Conservation (phyloP, 192 early-diverging fungal species). For the Coemansia sp. region DNA sequence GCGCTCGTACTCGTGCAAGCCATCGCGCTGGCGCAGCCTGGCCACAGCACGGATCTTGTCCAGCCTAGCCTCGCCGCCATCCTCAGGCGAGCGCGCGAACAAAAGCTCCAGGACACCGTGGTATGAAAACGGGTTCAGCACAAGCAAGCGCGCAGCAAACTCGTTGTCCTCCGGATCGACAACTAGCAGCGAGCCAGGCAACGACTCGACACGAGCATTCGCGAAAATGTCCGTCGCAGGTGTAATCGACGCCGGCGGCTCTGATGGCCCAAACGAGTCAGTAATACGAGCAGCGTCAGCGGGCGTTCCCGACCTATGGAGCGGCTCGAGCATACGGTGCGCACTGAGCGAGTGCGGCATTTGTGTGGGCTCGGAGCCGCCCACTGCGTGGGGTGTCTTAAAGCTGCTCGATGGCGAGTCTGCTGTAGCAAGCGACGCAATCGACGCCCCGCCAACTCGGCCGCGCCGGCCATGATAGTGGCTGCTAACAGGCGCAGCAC, state of each 20-base stretch:
- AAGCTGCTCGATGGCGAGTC: constrained; percentile 1
- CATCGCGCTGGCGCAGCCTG: constrained; percentile 35
- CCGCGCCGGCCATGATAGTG: constrained; percentile 20
- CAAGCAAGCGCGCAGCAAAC: constrained; percentile 40
- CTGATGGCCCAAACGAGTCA: not conserved
- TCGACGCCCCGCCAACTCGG: constrained; percentile 32
- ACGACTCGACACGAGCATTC: constrained; percentile 33
- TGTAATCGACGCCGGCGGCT: not conserved
- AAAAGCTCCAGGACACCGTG: constrained; percentile 48
- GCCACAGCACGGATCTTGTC: constrained; percentile 37
- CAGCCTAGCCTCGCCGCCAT: constrained; percentile 21
- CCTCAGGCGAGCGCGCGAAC: constrained; percentile 38
- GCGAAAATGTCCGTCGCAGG: constrained; percentile 24
- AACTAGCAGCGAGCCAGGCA: constrained; percentile 44
- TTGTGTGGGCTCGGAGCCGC: not conserved
- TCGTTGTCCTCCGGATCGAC: constrained; percentile 38
- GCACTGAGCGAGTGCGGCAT: not conserved
- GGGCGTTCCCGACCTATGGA: not conserved
- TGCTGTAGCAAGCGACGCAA: constrained; percentile 16
- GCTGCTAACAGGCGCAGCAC: constrained; percentile 6
- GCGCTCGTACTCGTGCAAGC: constrained; percentile 56
- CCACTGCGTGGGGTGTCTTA: not conserved
- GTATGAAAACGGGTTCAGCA: constrained; percentile 53
- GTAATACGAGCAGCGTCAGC: not conserved
- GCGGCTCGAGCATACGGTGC: constrained; percentile 4